phyloP scores from a whole-genome alignment of 257 asterid genomes.

The Primulina eburnea region DNA sequence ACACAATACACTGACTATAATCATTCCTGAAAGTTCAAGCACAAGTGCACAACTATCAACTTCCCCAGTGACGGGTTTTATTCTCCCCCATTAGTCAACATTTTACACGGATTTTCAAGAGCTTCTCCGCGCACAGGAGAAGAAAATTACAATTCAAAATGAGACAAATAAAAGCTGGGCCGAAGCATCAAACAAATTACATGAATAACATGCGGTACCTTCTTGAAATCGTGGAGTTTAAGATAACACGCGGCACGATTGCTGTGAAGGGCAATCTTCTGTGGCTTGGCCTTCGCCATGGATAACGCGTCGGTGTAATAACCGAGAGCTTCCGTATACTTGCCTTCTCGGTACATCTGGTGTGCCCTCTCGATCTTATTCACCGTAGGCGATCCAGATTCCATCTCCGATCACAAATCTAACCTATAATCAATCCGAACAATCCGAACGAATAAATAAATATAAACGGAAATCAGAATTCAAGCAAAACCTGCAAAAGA shows the following conservation, averaged over 20 bases:
- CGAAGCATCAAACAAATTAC: background rate
- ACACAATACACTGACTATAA: background rate
- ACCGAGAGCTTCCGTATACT: constrained; percentile 67
- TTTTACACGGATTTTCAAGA: background rate
- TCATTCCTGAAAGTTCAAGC: background rate
- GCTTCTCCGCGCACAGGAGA: background rate
- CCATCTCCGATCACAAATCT: constrained; percentile 45
- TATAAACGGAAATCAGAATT: background rate
- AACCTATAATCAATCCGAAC: constrained; percentile 12
- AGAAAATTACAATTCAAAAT: background rate
- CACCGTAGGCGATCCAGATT: constrained; percentile 47
- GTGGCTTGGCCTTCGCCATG: constrained; percentile 75
- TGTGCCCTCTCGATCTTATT: constrained; percentile 90
- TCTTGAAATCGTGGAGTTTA: constrained; percentile 75
- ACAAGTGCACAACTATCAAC: background rate
- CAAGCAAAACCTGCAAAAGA: background rate
- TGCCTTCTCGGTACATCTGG: constrained; percentile 91
- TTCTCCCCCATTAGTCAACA: background rate
- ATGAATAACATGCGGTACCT: constrained; percentile 42
- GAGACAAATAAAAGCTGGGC: background rate
- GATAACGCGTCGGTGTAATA: constrained; percentile 89
- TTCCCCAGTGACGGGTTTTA: background rate
- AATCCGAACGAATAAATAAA: too few species aligned
- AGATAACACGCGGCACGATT: constrained; percentile 97
- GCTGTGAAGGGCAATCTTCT: constrained; percentile 93